Evolutionary conservation across 192 early-diverging fungal species (phyloP).

Genomic region (Coemansia asiatica): DNA sequence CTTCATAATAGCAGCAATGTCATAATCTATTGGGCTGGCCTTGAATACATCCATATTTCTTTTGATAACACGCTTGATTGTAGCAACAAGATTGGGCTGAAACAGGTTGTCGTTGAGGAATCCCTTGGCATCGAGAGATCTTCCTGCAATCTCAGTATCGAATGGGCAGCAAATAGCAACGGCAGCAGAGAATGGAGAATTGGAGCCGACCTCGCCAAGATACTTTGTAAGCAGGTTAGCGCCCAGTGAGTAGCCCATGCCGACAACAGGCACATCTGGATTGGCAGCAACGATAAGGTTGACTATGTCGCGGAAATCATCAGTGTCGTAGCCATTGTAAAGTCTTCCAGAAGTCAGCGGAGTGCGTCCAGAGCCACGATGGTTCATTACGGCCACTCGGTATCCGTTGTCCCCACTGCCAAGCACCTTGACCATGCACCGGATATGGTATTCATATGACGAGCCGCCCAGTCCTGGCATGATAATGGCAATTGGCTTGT

Average conservation of each 20-base stretch:
- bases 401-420: conserved; percentile 53
- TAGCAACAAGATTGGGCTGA: conserved; percentile 59
- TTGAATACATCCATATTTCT: conserved; percentile 47
- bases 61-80: conserved; percentile 52
- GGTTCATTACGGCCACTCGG: conserved; percentile 62
- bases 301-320: conserved; percentile 58
- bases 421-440: conserved; percentile 64
- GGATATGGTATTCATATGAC: conserved; percentile 85
- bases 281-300: conserved; percentile 32
- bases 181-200: conserved; percentile 67
- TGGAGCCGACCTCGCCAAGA: conserved; percentile 73
- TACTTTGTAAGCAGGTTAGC: conserved; percentile 89
- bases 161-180: conserved; percentile 85
- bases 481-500: conserved; percentile 68
- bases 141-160: conserved; percentile 60
- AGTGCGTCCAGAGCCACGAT: conserved; percentile 43
- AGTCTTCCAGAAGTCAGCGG: conserved; percentile 60
- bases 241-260: conserved; percentile 86
- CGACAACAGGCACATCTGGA: conserved; percentile 64
- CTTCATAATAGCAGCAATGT: conserved; percentile 57
- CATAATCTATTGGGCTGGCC: conserved; percentile 34
- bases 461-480: conserved; percentile 91
- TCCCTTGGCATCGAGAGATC: conserved; percentile 48
- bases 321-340: conserved; percentile 79
- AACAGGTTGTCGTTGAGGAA: conserved; percentile 60